phyloP scores from a whole-genome alignment of 495 filamentous ascomycete species.

The Talaromyces adpressus region DNA sequence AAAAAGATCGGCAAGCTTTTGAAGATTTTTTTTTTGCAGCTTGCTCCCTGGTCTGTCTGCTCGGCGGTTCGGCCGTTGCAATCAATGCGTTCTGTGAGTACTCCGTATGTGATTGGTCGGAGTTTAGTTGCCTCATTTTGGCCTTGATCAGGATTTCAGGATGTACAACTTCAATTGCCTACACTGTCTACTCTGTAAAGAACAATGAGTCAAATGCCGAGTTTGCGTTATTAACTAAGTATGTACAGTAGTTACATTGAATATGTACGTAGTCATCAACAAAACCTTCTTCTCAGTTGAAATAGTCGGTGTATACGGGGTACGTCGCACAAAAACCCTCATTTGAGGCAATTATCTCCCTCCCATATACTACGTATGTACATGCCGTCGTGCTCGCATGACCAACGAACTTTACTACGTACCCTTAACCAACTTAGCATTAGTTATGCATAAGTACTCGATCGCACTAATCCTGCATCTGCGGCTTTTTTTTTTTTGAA shows the following conservation, averaged over 20 bases:
- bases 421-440: too few species aligned
- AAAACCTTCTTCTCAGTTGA: not conserved
- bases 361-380: not conserved
- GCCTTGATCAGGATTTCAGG: not conserved
- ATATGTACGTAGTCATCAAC: not conserved
- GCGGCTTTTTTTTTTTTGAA: not conserved
- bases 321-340: not conserved
- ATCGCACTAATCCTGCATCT: not conserved
- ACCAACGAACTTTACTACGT: not conserved
- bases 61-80: not conserved
- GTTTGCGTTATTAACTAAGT: not conserved
- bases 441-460: not conserved
- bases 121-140: not conserved
- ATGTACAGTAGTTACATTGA: not conserved
- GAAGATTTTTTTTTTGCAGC: not conserved
- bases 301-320: not conserved
- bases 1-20: not conserved
- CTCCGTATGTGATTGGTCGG: not conserved
- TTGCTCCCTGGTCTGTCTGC: not conserved
- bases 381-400: not conserved
- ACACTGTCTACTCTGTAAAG: too few species aligned
- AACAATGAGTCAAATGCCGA: too few species aligned
- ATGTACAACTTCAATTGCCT: not conserved
- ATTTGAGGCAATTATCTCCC: not conserved
- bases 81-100: not conserved